A percentile compares a stretch with the other conserved stretches of the same genome.
phyloP scores from a whole-genome alignment of 495 filamentous ascomycete species.

The Penicillium canescens region DNA sequence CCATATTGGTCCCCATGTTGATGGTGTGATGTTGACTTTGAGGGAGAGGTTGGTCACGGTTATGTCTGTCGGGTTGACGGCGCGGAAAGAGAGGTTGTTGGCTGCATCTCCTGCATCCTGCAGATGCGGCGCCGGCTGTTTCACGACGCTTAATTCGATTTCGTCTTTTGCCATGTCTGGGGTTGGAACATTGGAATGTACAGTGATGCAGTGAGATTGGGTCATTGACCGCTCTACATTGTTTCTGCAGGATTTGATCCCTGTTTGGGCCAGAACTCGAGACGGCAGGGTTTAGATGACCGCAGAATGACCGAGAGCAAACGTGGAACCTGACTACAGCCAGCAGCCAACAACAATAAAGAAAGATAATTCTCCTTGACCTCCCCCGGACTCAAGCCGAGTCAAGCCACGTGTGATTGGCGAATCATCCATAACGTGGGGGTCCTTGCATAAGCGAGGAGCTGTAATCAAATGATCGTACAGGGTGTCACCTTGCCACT shows the following conservation, averaged over 20 bases:
- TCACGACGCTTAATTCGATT: constrained; percentile 14
- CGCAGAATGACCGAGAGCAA: neutral
- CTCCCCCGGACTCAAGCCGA: neutral
- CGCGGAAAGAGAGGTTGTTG: constrained; percentile 54
- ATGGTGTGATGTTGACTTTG: constrained; percentile 51
- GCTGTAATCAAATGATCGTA: neutral
- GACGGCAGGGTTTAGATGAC: neutral
- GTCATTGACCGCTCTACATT: too few relatives aligned
- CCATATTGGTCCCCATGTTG: constrained; percentile 33
- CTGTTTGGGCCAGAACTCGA: neutral
- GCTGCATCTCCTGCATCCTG: constrained; percentile 10
- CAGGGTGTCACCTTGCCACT: neutral
- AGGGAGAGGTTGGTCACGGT: constrained; percentile 55
- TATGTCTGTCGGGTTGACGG: constrained; percentile 61
- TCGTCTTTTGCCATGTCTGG: constrained; percentile 21
- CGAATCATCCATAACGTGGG: neutral
- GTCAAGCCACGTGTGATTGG: neutral
- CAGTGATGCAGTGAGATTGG: neutral
- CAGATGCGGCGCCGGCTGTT: constrained; percentile 2
- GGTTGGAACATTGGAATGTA: too few relatives aligned
- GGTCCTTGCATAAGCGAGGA: constrained; percentile 10
- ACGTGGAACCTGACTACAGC: neutral
- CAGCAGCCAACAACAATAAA: neutral
- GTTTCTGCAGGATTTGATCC: neutral
- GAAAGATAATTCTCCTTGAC: neutral